Base-by-base conservation (phyloP, 2,329 filamentous ascomycete species). In the Cryphonectria japonica region DNA sequence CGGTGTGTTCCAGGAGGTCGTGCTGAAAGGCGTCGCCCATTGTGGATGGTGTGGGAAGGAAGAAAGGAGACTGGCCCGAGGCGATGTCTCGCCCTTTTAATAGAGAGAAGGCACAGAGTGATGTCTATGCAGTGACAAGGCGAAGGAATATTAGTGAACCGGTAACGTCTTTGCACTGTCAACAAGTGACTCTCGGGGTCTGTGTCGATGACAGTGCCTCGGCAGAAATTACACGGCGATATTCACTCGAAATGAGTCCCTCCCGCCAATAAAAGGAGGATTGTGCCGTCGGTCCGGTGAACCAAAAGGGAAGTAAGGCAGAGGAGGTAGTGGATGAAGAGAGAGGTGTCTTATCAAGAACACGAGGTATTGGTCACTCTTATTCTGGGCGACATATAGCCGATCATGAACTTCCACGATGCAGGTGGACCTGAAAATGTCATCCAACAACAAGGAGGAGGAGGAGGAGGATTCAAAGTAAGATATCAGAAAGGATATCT, bases 21-120 rank as follows among this genome's bases (percentile, higher is more conserved):
- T 61, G 34, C 14, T 54, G 26, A 26, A 50, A 59, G 16, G 71
- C 60, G 61, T 67, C 39, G 62, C 61, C 67, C 60, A 72, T 63
- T 50, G 39, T 41, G 37, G 46, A 52, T 32, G 19, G 52, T 26
- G 9, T 39, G 14, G 6, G 19, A 14, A 26, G 7, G 22, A 32
- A 14, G 26, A 32, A 59, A 32, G 54, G 34, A 39, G 34, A 8
- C 59, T 61, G 34, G 59, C 13, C 22, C 32, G 34, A 22, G 14
- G 32, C 9, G 19, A 8, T n/a, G 34, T 26, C 32, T 61, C 32
- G 7, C 32, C 34, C 19, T 19, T 61, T 22, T 19, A 22, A 19
- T n/a, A 19, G 34, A 34, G 19, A 34, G 57, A 61, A 22, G 59
- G 59, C 59, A 22, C 52, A 14, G 3, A 16, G 29, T 50, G 34